A percentile compares a stretch with the other conserved stretches of the same genome.
Conservation (phyloP, 805 yeast species). For the Sugiyamaella marilandica region DNA sequence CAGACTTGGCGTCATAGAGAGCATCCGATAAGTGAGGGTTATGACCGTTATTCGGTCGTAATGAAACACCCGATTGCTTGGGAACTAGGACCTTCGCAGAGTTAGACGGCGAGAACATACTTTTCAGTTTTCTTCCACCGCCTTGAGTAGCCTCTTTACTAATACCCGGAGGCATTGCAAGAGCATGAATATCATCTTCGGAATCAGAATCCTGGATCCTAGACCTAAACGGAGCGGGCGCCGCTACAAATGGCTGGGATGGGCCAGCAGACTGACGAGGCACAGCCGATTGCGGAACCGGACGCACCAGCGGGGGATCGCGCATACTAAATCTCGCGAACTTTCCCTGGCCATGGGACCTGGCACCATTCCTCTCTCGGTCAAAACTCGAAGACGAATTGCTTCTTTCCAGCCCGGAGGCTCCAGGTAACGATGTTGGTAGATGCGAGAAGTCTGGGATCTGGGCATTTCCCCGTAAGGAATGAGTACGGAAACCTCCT, state of each 20-base stretch:
- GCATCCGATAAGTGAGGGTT: not conserved
- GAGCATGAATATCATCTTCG: slow-evolving; percentile 26
- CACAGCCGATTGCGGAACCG: not conserved
- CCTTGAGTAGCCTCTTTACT: not conserved
- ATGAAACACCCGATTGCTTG: not conserved
- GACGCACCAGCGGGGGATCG: not conserved
- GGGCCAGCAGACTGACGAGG: not conserved
- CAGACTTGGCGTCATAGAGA: slow-evolving; percentile 1
- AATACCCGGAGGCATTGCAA: not conserved
- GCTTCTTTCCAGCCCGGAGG: not conserved
- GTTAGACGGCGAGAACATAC: slow-evolving; percentile 29
- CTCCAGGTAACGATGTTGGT: not conserved
- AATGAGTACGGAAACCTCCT: slow-evolving; percentile 13
- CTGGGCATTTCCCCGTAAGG: slow-evolving; percentile 6
- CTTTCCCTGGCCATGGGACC: not conserved
- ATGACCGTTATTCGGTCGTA: not conserved
- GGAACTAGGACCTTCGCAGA: slow-evolving; percentile 26
- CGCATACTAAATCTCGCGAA: slow-evolving; percentile 8
- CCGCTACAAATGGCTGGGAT: not conserved
- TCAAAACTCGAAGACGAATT: slow-evolving; percentile 14
- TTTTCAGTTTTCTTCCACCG: slow-evolving; percentile 16
- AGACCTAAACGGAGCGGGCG: slow-evolving; percentile 23
- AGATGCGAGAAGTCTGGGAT: slow-evolving; percentile 8
- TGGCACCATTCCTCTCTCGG: not conserved
- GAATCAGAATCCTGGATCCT: slow-evolving; percentile 33